Base-by-base conservation (phyloP, 2,329 filamentous ascomycete species). In the Colletotrichum simmondsii region DNA sequence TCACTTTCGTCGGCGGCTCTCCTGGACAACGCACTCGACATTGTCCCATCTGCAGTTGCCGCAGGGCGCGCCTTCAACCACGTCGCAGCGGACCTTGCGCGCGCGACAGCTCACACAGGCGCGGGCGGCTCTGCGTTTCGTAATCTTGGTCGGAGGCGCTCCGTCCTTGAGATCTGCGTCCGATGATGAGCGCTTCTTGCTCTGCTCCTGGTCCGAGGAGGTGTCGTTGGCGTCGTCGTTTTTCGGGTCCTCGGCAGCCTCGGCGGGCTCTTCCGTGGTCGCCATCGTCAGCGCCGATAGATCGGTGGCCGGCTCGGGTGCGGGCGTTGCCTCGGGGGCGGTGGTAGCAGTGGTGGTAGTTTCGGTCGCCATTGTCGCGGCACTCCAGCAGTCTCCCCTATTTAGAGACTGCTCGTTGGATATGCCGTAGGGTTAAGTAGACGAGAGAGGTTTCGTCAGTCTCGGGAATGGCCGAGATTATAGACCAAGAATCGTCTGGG, bases 1-100 rank as follows among this genome's bases (percentile, higher is more conserved):
- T 90, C 84, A 95, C 93, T 94, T 95, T 88, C 95, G 92, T 78
- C 95, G 91, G 77, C 95, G 94, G 85, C 94, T 96, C 82, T 97
- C 92, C 76, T 92, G 92, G 28, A 94, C 91, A 68, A 92, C 87
- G 83, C 93, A 95, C 80, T 94, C 92, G 71, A 95, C 92, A 80
- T 93, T 92, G 81, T 95, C 93, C 85, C 93, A 90, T 75, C 94
- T 88, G 84, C 95, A 97, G 83, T 97, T 97, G 68, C 94, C 95
- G 82, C 95, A 97, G 1, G 95, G 95, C 56, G 92, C 92, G 61
- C 93, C 93, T 82, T 97, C 95, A 72, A 97, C 95, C 69, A 98
- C 95, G 85, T 98, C 95, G 85, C 95, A 98, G 70, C 95, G 91
- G 54, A 98, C 95, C 82, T 98, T 98, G 80, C 95, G 92, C 70